These are phyloP conservation scores for Russula brevipes DNA, from an alignment of 768 basidiomycete species.

Conservation along the genomic window DNA sequence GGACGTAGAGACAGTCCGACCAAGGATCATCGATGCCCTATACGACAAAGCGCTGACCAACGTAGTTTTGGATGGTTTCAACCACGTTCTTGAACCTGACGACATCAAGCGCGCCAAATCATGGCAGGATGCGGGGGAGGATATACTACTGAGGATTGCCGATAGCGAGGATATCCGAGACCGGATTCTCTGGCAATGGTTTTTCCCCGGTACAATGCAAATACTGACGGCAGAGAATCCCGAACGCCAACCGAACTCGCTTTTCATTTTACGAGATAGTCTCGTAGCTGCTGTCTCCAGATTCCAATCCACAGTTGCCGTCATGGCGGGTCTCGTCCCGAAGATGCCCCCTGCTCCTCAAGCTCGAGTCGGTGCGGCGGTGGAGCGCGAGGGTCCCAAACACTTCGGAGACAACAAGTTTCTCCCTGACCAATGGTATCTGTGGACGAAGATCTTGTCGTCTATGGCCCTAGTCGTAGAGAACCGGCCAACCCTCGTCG, in stretches of 20 bases:
- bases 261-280: slow-evolving; percentile 54
- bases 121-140: slow-evolving; percentile 55
- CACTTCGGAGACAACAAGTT: slow-evolving; percentile 52
- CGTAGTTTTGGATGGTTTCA: slow-evolving; percentile 53
- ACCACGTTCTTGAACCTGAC: slow-evolving; percentile 57
- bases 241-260: slow-evolving; percentile 42
- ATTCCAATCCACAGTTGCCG: slow-evolving; percentile 66
- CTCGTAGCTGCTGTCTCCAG: slow-evolving; percentile 64
- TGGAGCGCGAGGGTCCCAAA: slow-evolving; percentile 50
- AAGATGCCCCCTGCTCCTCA: slow-evolving; percentile 46
- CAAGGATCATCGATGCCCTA: slow-evolving; percentile 49
- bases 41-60: slow-evolving; percentile 45
- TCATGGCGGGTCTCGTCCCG: slow-evolving; percentile 65
- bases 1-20: slow-evolving; percentile 27
- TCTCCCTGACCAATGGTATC: slow-evolving; percentile 71
- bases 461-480: slow-evolving; percentile 71
- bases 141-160: slow-evolving; percentile 60
- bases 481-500: slow-evolving; percentile 47
- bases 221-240: slow-evolving; percentile 35
- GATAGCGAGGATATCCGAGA: slow-evolving; percentile 67
- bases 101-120: slow-evolving; percentile 60
- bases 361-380: slow-evolving; percentile 35
- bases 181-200: slow-evolving; percentile 65
- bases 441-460: slow-evolving; percentile 82
- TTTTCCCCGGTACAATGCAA: slow-evolving; percentile 63